Conservation (phyloP, 176 grass and related monocot species). For the Ananas comosus region DNA sequence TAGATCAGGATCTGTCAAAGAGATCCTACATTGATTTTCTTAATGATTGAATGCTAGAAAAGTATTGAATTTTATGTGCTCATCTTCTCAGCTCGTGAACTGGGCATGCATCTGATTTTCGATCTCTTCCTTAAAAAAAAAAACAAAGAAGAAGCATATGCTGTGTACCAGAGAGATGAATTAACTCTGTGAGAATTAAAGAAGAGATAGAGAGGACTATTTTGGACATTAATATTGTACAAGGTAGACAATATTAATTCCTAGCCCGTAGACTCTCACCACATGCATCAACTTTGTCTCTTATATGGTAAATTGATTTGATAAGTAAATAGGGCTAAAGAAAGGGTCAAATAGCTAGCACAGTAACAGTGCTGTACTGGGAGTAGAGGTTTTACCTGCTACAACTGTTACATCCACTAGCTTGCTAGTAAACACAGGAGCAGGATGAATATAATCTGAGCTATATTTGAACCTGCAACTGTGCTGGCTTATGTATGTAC, state of each 20-base stretch:
- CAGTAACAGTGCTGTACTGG: too few species aligned
- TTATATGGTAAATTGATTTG: too few species aligned
- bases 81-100: constrained; percentile 10
- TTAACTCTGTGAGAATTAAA: neutral
- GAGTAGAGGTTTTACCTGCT: too few species aligned
- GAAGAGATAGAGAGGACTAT: too few species aligned
- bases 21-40: constrained; percentile 45
- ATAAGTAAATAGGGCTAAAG: too few species aligned
- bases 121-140: neutral
- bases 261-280: neutral
- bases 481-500: too few species aligned
- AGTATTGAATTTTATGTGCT: constrained; percentile 8
- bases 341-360: too few species aligned
- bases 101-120: constrained; percentile 4
- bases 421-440: too few species aligned
- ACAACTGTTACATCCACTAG: too few species aligned
- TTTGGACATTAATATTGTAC: neutral
- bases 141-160: constrained; percentile 21
- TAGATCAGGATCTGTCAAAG: constrained; percentile 34
- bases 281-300: neutral
- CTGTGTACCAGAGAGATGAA: neutral
- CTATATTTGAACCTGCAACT: too few species aligned
- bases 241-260: neutral
- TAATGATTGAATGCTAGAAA: constrained; percentile 46
- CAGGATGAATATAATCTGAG: too few species aligned